phyloP scores from a whole-genome alignment of 2,329 filamentous ascomycete genomes.

The Atkinsonella texensis region DNA sequence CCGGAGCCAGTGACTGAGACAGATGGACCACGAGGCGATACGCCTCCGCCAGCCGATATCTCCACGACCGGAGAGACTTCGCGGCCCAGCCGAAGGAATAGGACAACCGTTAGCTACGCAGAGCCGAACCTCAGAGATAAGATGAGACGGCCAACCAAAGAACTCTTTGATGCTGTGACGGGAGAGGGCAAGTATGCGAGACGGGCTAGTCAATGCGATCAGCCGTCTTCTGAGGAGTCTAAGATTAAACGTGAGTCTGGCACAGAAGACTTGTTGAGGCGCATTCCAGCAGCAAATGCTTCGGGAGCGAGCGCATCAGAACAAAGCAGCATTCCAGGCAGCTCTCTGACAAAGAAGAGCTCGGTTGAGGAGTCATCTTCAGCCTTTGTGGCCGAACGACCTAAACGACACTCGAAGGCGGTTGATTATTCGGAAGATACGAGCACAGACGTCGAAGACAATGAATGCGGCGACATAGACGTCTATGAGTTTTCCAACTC shows the following conservation, averaged over 20 bases:
- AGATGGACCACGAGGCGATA: constrained; percentile 32
- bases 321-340: constrained; percentile 18
- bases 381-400: constrained; percentile 25
- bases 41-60: constrained; percentile 48
- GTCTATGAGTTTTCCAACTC: constrained; percentile 43
- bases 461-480: constrained; percentile 24
- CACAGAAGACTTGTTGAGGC: constrained; percentile 19
- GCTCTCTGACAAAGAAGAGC: constrained; percentile 31
- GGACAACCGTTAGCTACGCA: constrained; percentile 64
- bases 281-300: constrained; percentile 10
- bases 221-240: constrained; percentile 13
- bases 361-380: constrained; percentile 17
- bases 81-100: constrained; percentile 54
- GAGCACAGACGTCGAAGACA: constrained; percentile 2
- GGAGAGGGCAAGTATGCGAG: constrained; percentile 45
- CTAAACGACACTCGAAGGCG: constrained; percentile 25
- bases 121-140: constrained; percentile 73
- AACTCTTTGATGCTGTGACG: constrained; percentile 61
- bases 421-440: constrained; percentile 3
- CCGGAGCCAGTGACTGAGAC: constrained; percentile 30
- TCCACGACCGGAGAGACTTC: constrained; percentile 43
- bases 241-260: constrained; percentile 23
- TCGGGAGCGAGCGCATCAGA: constrained; percentile 6
- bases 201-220: constrained; percentile 26
- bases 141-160: constrained; percentile 70